These are phyloP conservation scores for Claviceps maximensis DNA, from an alignment of 2,329 filamentous ascomycete genomes.

Conservation along the genomic window DNA sequence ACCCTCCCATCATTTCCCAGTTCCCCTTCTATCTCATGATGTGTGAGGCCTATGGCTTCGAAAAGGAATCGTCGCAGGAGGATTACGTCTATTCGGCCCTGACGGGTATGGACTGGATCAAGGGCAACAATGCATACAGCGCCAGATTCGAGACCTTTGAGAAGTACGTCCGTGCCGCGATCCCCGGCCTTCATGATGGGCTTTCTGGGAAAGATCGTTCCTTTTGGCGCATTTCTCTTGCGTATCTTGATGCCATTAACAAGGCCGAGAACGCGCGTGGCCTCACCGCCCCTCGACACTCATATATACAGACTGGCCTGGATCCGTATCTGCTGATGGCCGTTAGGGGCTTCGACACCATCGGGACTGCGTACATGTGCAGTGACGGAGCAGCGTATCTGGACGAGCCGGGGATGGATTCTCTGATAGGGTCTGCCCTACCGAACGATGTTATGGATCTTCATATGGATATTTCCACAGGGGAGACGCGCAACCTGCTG, in stretches of 20 bases:
- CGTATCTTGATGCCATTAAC: constrained; percentile 4
- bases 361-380: constrained; percentile 7
- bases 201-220: constrained; percentile 4
- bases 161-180: background rate
- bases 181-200: constrained; percentile 4
- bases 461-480: constrained; percentile 6
- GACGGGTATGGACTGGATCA: constrained; percentile 5
- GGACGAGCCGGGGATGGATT: constrained; percentile 6
- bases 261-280: background rate
- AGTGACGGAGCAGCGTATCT: constrained; percentile 6
- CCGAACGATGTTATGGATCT: constrained; percentile 8
- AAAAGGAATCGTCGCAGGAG: background rate
- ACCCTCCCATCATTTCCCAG: constrained; percentile 7
- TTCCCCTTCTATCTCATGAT: constrained; percentile 9
- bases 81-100: constrained; percentile 7
- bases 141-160: constrained; percentile 1
- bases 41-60: constrained; percentile 6
- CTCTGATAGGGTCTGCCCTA: constrained; percentile 5
- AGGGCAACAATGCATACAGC: constrained; percentile 4
- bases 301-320: constrained; percentile 3
- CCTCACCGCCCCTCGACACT: constrained; percentile 1
- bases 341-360: constrained; percentile 4
- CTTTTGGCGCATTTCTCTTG: constrained; percentile 6
- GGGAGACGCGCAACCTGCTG: constrained; percentile 5
- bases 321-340: constrained; percentile 5